Percentiles rank a stretch among this genome's conserved stretches.
phyloP scores from a whole-genome alignment of 805 yeast genomes.

The Candida koratica region DNA sequence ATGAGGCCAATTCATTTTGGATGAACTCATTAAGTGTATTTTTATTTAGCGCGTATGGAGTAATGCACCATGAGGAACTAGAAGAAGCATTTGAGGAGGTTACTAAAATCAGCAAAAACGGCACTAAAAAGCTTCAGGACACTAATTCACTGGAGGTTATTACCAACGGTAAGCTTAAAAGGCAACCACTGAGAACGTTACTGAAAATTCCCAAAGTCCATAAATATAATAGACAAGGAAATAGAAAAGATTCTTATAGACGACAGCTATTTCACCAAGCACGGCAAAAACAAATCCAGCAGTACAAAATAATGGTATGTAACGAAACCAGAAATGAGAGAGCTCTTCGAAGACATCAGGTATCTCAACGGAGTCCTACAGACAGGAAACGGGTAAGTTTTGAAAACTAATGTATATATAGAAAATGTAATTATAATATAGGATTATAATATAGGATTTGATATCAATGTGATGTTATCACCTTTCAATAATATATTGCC shows the following conservation, averaged over 20 bases:
- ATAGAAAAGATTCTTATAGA: conserved; percentile 13
- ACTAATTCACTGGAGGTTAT: neutral
- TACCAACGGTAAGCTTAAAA: neutral
- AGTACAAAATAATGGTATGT: conserved; percentile 22
- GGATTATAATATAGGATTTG: no score
- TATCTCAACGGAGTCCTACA: conserved; percentile 14
- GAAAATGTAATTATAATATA: no score
- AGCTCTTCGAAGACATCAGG: conserved; percentile 9
- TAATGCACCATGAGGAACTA: neutral
- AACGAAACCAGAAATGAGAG: conserved; percentile 29
- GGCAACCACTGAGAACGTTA: neutral
- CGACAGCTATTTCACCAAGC: no score
- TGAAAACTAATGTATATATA: conserved; percentile 9
- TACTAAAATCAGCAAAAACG: no score
- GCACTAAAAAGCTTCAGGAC: neutral
- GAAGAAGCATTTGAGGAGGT: neutral
- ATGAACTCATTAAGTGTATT: conserved; percentile 3
- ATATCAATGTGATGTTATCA: conserved; percentile 82
- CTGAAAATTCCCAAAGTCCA: no score
- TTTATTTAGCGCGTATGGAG: conserved; percentile 2
- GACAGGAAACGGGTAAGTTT: conserved; percentile 29
- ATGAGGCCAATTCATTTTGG: neutral
- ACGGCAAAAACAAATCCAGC: conserved; percentile 23
- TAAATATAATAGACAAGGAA: no score
- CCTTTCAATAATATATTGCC: conserved; percentile 86